Conservation (phyloP, 768 basidiomycete species). For the Suillus discolor region DNA sequence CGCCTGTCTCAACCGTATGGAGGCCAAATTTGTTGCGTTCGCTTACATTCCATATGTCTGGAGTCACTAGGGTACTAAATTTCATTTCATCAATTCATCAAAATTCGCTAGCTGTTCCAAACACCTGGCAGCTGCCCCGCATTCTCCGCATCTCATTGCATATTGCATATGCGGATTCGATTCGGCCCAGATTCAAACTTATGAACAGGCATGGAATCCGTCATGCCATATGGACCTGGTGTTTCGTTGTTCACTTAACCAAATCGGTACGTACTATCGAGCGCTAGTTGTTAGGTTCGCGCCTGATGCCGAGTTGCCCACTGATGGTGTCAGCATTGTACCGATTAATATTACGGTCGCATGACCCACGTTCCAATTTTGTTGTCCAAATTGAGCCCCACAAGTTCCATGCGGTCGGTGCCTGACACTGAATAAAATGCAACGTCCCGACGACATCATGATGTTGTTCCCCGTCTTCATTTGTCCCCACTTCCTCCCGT, state of each 20-base stretch:
- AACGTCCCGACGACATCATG: background rate
- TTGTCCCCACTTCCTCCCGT: conserved; percentile 6
- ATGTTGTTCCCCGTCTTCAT: conserved; percentile 1
- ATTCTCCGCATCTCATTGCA: conserved; percentile 2
- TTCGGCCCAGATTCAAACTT: background rate
- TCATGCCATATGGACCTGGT: background rate
- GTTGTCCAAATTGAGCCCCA: conserved; percentile 4
- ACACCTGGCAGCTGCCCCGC: background rate
- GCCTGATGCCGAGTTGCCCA: background rate
- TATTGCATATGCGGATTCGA: background rate
- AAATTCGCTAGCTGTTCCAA: background rate
- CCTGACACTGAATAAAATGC: background rate
- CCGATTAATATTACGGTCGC: conserved; percentile 4
- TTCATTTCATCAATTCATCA: conserved; percentile 1
- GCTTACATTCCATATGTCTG: background rate
- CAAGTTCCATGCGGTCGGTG: conserved; percentile 14
- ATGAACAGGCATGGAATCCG: background rate
- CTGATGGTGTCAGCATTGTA: background rate
- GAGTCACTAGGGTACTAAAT: background rate
- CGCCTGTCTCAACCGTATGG: background rate
- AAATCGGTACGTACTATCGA: background rate
- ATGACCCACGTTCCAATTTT: conserved; percentile 11
- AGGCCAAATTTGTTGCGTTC: background rate
- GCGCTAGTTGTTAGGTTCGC: background rate
- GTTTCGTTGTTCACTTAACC: background rate